Conservation (phyloP, 2,329 filamentous ascomycete genomes). For the Venturia carpophila region DNA sequence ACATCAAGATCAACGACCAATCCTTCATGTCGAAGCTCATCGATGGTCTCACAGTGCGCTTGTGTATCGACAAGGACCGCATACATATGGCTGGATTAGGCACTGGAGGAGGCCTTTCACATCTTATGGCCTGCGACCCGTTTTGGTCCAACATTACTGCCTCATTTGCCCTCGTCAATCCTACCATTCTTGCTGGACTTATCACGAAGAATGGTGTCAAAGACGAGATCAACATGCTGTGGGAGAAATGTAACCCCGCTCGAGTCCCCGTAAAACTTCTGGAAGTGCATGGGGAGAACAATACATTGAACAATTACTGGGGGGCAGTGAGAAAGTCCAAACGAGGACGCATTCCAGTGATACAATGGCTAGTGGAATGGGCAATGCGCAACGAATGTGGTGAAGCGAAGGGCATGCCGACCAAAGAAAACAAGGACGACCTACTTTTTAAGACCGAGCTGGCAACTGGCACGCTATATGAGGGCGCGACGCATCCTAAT, state of each 20-base stretch:
- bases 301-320: conserved; percentile 12
- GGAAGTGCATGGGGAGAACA: conserved; percentile 17
- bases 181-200: conserved; percentile 6
- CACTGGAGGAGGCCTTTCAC: conserved; percentile 10
- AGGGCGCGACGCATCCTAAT: conserved; percentile 12
- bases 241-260: conserved; percentile 14
- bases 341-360: neutral
- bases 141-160: conserved; percentile 5
- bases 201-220: conserved; percentile 1
- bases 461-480: conserved; percentile 2
- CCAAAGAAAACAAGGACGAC: neutral
- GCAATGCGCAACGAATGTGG: conserved; percentile 18
- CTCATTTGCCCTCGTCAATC: conserved; percentile 14
- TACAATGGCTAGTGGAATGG: conserved; percentile 17
- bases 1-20: conserved; percentile 4
- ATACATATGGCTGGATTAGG: conserved; percentile 17
- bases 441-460: conserved; percentile 6
- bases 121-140: conserved; percentile 14
- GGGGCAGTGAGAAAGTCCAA: neutral
- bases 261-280: conserved; percentile 11
- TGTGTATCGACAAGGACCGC: conserved; percentile 18
- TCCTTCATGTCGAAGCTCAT: neutral
- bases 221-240: conserved; percentile 10
- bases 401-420: neutral
- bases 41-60: conserved; percentile 1